Evolutionary conservation across 352 stramenopile species (phyloP), one percentile per base, ranked within the genome.

Genomic region (Globisporangium heterothallicum): DNA sequence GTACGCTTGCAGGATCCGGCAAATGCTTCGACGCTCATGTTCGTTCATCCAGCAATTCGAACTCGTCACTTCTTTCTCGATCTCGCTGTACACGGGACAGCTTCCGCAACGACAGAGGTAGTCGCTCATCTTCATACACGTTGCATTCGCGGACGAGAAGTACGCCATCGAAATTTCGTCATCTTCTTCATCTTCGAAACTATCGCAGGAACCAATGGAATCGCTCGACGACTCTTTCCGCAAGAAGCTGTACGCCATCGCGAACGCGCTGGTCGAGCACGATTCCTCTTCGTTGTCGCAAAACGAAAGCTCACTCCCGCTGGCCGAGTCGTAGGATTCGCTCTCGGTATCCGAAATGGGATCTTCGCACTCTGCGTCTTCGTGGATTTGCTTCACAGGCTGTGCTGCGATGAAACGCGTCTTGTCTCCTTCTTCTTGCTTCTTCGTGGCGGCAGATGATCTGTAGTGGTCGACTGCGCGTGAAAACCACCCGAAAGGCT

Each of bases 1-100:
- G 49, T 66, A 72, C 35, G 63, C 64, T 36, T 68, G 59, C 19
- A 72, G 52, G 21, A 72, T 49, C 19, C 56, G 53, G 43, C 64
- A 68, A 18, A 72, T 43, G 9, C 40, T 35, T n/a, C 50, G 49
- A 3, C 64, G 64, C 55, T 72, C 63, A 14, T 42, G 46, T 40
- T 68, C 63, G 49, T 69, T 69, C 61, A 16, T 16, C 22, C 12
- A 36, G 32, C 34, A 26, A 0, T 2, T 35, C 8, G 10, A n/a
- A 14, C n/a, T 45, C 12, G 22, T 45, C 40, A 45, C 18, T 26
- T 27, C 7, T 26, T 14, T 36, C 27, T 24, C n/a, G 19, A 46
- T 42, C n/a, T 41, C 4, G 47, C 16, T 53, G 34, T 42, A 42
- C 25, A 21, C 4, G 1, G 32, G 32, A 16, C 6, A 18, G 1